Conservation (phyloP, 1,139 yeast genomes). For the Yamadazyma blattariae region DNA sequence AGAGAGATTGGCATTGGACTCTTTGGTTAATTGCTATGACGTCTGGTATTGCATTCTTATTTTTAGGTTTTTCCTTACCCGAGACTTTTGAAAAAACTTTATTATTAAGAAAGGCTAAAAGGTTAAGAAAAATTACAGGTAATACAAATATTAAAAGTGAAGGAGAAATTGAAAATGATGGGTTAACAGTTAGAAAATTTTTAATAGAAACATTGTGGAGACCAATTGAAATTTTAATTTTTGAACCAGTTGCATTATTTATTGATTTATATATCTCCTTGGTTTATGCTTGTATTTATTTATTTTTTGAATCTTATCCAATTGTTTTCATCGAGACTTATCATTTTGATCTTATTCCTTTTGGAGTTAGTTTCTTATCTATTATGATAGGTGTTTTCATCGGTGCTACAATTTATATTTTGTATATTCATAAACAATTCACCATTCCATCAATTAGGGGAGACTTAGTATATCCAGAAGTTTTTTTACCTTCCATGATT, state of each 20-base stretch:
- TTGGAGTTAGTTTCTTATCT: slow-evolving; percentile 22
- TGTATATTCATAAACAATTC: slow-evolving; percentile 18
- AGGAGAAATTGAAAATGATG: slow-evolving; percentile 23
- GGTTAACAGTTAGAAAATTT: slow-evolving; percentile 17
- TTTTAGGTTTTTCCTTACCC: slow-evolving; percentile 39
- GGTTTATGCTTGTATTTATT: slow-evolving; percentile 27
- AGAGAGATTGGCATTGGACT: slow-evolving; percentile 40
- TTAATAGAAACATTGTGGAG: slow-evolving; percentile 25
- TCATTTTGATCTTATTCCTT: slow-evolving; percentile 25
- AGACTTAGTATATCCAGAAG: slow-evolving; percentile 34
- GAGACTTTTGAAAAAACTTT: slow-evolving; percentile 51
- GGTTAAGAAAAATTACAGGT: slow-evolving; percentile 46
- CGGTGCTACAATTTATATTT: slow-evolving; percentile 24
- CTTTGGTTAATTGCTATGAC: slow-evolving; percentile 42
- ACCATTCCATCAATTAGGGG: slow-evolving; percentile 23
- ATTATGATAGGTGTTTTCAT: slow-evolving; percentile 38
- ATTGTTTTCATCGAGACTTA: slow-evolving; percentile 21
- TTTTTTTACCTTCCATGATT: slow-evolving; percentile 43
- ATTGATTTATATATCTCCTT: slow-evolving; percentile 29
- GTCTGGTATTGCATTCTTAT: slow-evolving; percentile 28
- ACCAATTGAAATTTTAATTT: slow-evolving; percentile 26
- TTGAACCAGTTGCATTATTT: slow-evolving; percentile 32
- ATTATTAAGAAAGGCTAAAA: slow-evolving; percentile 42
- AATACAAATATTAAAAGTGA: slow-evolving; percentile 35
- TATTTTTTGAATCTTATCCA: slow-evolving; percentile 35